phyloP scores from a whole-genome alignment of 192 early-diverging fungal species.

The Paraglomus occultum region DNA sequence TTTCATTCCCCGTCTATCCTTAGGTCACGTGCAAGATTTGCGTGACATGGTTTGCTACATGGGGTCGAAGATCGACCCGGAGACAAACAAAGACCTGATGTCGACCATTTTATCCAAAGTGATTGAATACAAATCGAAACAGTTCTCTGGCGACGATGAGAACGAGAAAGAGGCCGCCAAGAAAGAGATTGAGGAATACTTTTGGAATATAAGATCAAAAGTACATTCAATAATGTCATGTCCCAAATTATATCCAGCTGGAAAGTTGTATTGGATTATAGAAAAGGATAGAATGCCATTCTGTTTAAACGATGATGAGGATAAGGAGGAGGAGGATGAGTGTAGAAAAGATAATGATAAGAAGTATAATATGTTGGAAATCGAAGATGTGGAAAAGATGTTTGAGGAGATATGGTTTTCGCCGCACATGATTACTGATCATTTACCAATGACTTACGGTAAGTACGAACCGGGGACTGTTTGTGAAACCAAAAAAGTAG shows the following conservation, averaged over 20 bases:
- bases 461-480: not conserved
- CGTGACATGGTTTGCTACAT: conserved; percentile 25
- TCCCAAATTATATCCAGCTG: conserved; percentile 41
- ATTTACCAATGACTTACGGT: conserved; percentile 27
- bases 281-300: conserved; percentile 14
- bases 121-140: conserved; percentile 26
- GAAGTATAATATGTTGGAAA: conserved; percentile 22
- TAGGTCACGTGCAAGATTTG: conserved; percentile 38
- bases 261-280: conserved; percentile 47
- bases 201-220: conserved; percentile 12
- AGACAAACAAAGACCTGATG: conserved; percentile 19
- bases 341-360: not conserved
- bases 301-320: conserved; percentile 11
- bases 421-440: conserved; percentile 22
- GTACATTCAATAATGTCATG: not conserved
- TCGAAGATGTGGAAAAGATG: conserved; percentile 21
- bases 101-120: conserved; percentile 30
- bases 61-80: conserved; percentile 1
- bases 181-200: conserved; percentile 19
- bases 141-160: not conserved
- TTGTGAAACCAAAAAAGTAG: too few species aligned
- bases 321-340: not conserved
- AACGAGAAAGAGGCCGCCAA: not conserved
- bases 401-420: conserved; percentile 27
- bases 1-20: conserved; percentile 35